A percentile compares a stretch with the other conserved stretches of the same genome.
Evolutionary conservation across 768 basidiomycete genomes (phyloP).

Genomic region (Phanerochaete sordida): DNA sequence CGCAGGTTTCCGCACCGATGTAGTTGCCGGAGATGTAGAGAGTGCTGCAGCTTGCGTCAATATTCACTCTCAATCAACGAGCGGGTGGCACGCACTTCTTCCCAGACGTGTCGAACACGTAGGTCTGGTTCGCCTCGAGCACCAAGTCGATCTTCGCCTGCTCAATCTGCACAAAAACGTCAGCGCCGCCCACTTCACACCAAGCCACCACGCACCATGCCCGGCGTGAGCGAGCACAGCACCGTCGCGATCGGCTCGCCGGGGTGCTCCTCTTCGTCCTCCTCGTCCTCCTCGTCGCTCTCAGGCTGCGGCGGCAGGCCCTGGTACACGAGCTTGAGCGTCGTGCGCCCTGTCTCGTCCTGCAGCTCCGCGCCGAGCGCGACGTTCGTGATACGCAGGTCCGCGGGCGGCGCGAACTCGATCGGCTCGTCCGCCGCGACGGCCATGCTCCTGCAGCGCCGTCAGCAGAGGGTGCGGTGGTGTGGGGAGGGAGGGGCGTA

Average conservation of each 20-base stretch:
- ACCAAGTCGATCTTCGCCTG: slow-evolving; percentile 69
- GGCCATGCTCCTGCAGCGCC: slow-evolving; percentile 4
- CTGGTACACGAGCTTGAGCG: slow-evolving; percentile 12
- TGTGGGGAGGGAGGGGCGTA: background rate
- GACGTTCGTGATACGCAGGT: slow-evolving; percentile 13
- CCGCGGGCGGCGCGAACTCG: slow-evolving; percentile 22
- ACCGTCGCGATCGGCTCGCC: slow-evolving; percentile 42
- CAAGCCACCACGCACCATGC: slow-evolving; percentile 52
- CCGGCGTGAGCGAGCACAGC: slow-evolving; percentile 77
- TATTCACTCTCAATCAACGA: slow-evolving; percentile 11
- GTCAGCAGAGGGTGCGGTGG: background rate
- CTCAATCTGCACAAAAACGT: slow-evolving; percentile 55
- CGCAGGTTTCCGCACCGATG: slow-evolving; percentile 7
- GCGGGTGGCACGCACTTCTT: slow-evolving; percentile 59
- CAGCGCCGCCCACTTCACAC: background rate
- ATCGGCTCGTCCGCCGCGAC: slow-evolving; percentile 3
- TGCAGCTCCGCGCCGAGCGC: slow-evolving; percentile 10
- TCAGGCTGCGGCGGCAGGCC: slow-evolving; percentile 7
- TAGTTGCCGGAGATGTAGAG: slow-evolving; percentile 13
- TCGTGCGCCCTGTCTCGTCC: slow-evolving; percentile 10
- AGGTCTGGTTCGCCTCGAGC: slow-evolving; percentile 62
- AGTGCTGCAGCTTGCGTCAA: slow-evolving; percentile 1
- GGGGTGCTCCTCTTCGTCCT: slow-evolving; percentile 23
- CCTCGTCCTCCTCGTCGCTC: slow-evolving; percentile 13
- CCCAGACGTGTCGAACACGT: slow-evolving; percentile 68